These are phyloP conservation scores for Taiozyma sp. DNA, from an alignment of 1,139 yeast genomes.

Conservation along the genomic window DNA sequence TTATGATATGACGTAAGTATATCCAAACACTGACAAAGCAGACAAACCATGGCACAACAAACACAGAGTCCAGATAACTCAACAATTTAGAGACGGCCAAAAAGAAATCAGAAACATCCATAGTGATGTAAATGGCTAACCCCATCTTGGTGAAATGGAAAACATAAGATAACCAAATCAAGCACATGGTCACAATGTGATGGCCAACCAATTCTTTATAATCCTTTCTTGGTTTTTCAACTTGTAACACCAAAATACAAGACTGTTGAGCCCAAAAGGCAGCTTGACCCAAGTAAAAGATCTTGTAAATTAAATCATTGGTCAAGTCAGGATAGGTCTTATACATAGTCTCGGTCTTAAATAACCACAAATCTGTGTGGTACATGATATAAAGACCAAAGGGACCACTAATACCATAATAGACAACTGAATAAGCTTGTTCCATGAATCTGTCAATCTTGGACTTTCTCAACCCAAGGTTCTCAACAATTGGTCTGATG, in stretches of 20 bases:
- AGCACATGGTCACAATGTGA: slow-evolving; percentile 84
- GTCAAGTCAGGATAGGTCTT: slow-evolving; percentile 76
- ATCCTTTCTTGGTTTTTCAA: slow-evolving; percentile 95
- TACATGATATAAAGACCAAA: slow-evolving; percentile 88
- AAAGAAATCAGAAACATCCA: slow-evolving; percentile 94
- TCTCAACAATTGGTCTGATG: slow-evolving; percentile 63
- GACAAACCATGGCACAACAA: slow-evolving; percentile 62
- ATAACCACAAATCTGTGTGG: slow-evolving; percentile 79
- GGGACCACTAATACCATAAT: slow-evolving; percentile 79
- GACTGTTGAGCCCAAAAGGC: slow-evolving; percentile 98
- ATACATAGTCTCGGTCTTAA: slow-evolving; percentile 79
- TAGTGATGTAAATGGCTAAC: slow-evolving; percentile 79
- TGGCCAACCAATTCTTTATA: slow-evolving; percentile 87
- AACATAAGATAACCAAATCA: slow-evolving; percentile 85
- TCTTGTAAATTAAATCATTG: slow-evolving; percentile 65
- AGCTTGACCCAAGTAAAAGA: slow-evolving; percentile 87
- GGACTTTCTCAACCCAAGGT: slow-evolving; percentile 48
- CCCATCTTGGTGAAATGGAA: slow-evolving; percentile 98
- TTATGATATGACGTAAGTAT: slow-evolving; percentile 83
- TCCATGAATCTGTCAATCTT: slow-evolving; percentile 84
- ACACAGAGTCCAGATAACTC: slow-evolving; percentile 68
- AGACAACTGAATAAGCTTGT: slow-evolving; percentile 79
- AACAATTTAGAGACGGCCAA: slow-evolving; percentile 77
- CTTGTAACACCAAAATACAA: slow-evolving; percentile 68
- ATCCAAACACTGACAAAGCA: slow-evolving; percentile 72